Evolutionary conservation across 306 rosid species (phyloP), one percentile per base, ranked within the genome.

Genomic region (Cucurbita ficifolia): DNA sequence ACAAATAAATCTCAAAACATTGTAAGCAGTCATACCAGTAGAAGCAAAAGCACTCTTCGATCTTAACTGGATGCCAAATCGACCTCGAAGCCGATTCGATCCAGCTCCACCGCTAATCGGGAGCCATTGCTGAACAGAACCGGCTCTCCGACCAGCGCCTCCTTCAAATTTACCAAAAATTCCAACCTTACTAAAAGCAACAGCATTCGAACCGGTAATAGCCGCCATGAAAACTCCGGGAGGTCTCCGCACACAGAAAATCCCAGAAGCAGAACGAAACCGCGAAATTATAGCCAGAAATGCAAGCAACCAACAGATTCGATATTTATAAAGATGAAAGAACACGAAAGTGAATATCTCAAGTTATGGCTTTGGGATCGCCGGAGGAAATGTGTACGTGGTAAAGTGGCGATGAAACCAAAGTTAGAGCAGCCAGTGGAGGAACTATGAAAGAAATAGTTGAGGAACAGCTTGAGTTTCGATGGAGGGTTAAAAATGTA

Each of bases 151-250:
- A 60, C 78, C 74, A 11, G 24, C n/a, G 43, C 70, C 10, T 50
- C 72, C 83, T 46, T 79, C 82, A 52, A 80, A 69, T 43, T 65
- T 77, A 42, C 53, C 78, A 29, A 85, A 10, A 40, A 72, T 56
- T 70, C 82, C 73, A 40, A 79, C 57, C 71, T 86, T 75, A 70
- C 81, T 84, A 58, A 83, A 79, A 72, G 87, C 78, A 59, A 83
- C 77, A 79, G 82, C 81, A 70, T 85, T 85, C 53, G 96, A 87
- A 75, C 86, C 88, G 55, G 87, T 75, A 16, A 93, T 55, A 61
- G 92, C 78, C 76, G 94, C 97, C 98, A 93, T 90, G 50, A 71
- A 2, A 58, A 82, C 76, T 76, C 72, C 56, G 71, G 78, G 52
- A 43, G 78, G 75, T 74, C 63, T 57, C 38, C 72, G 72, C 78